Evolutionary conservation across 2,329 filamentous ascomycete genomes (phyloP), one percentile per base, ranked within the genome.

Genomic region (Dactylonectria macrodidyma): DNA sequence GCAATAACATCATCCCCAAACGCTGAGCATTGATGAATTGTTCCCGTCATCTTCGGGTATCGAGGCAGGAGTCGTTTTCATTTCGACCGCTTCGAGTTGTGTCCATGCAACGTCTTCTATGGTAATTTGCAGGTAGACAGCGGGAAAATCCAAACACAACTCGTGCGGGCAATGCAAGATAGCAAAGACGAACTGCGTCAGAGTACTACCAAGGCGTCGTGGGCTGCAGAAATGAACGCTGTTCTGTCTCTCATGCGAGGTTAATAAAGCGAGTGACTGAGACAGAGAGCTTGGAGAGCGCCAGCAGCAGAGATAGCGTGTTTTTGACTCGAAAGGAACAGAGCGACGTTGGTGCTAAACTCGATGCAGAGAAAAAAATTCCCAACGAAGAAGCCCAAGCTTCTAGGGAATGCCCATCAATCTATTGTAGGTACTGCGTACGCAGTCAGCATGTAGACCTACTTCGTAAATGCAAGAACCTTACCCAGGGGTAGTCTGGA

Each of bases 171-270:
- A 12, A 51, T 51, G 50, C 54, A 44, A 46, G 46, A 34, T 51
- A 57, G 41, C 41, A 51, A 56, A 57, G 26, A 46, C 44, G 51
- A 30, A 16, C 54, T 52, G 60, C 38, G 44, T n/a, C 26, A n/a
- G 3, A 22, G 30, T 5, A 30, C 12, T 7, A 5, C 6, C 41
- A 54, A 60, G 22, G 57, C 22, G 44, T 22, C 44, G 46, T 46
- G 57, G 51, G 14, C 33, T 61, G 57, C 58, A 38, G 52, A 66
- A 50, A 66, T 44, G 36, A 36, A 34, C 52, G 46, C 22, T 57
- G 51, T 34, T 66, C 58, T 61, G 48, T 58, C 63, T 54, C 58
- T 54, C 58, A 66, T 46, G 57, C 34, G 38, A 65, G 56, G 46
- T 48, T 55, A 54, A 59, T 30, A 30, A 30, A 7, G 26, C 7